Percentiles rank a stretch among this genome's conserved stretches.
phyloP scores from a whole-genome alignment of 371 early-diverging fungal genomes.

The Rhizopus sp. region DNA sequence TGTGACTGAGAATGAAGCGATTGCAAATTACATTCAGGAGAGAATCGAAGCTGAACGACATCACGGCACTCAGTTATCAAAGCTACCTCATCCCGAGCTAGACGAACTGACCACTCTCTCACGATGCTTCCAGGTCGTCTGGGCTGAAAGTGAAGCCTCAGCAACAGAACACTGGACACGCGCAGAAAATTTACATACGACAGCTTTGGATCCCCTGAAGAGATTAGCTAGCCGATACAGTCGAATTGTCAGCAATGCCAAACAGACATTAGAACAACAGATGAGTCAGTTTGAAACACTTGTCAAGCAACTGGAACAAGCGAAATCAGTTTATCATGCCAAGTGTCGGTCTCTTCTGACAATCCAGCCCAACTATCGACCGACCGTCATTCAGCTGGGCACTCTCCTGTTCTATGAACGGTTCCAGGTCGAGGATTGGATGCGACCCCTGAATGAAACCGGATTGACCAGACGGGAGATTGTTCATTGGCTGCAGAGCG shows the following conservation, averaged over 20 bases:
- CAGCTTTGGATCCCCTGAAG: conserved; percentile 65
- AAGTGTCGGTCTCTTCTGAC: conserved; percentile 20
- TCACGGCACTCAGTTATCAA: conserved; percentile 48
- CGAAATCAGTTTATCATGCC: conserved; percentile 11
- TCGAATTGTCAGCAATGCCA: conserved; percentile 51
- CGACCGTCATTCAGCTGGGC: conserved; percentile 12
- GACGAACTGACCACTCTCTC: conserved; percentile 45
- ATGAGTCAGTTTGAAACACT: conserved; percentile 42
- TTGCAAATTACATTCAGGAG: conserved; percentile 63
- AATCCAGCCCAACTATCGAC: conserved; percentile 16
- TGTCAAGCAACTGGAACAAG: conserved; percentile 15
- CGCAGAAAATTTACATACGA: conserved; percentile 59
- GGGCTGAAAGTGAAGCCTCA: conserved; percentile 60
- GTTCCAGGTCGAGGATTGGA: conserved; percentile 15
- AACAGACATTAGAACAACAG: conserved; percentile 50
- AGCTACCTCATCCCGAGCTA: conserved; percentile 32
- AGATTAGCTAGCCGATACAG: conserved; percentile 54
- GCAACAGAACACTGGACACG: conserved; percentile 57
- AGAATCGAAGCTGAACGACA: conserved; percentile 64
- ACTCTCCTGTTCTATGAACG: conserved; percentile 14
- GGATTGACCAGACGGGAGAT: not conserved
- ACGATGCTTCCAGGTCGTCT: conserved; percentile 69
- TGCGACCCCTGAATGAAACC: not conserved
- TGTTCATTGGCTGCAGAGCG: not conserved
- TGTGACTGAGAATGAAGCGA: conserved; percentile 64